These are phyloP conservation scores for Psilocybe sp. DNA, from an alignment of 768 basidiomycete species.

Conservation along the genomic window DNA sequence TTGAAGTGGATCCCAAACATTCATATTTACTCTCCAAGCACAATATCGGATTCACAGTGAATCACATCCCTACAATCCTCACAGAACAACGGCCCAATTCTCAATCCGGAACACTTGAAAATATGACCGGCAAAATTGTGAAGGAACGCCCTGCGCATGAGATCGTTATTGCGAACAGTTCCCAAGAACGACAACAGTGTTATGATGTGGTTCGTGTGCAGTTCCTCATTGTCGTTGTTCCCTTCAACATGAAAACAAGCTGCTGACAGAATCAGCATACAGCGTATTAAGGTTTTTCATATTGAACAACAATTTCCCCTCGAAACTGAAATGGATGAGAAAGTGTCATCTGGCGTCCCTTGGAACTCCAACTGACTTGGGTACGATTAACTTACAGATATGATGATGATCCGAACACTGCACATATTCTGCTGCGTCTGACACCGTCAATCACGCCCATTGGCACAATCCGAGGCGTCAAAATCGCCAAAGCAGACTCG, in stretches of 20 bases:
- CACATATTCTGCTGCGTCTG: conserved; percentile 5
- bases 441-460: conserved; percentile 57
- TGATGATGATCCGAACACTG: background rate
- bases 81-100: background rate
- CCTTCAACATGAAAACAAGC: too few relatives aligned
- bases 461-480: conserved; percentile 64
- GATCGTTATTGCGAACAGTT: conserved; percentile 46
- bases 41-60: background rate
- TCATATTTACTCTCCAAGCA: background rate
- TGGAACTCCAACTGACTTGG: background rate
- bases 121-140: background rate
- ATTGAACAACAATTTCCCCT: conserved; percentile 70
- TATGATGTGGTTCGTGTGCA: conserved; percentile 45
- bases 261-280: background rate
- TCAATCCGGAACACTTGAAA: background rate
- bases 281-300: conserved; percentile 58
- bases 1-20: conserved; percentile 1
- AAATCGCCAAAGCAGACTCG: conserved; percentile 23
- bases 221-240: too few relatives aligned
- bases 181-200: conserved; percentile 61
- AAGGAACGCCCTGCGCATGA: conserved; percentile 37
- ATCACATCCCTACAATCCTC: background rate
- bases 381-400: background rate
- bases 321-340: conserved; percentile 78
- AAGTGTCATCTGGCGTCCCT: conserved; percentile 19